Conservation (phyloP, 352 stramenopile species). For the Ophiocytium majus region DNA sequence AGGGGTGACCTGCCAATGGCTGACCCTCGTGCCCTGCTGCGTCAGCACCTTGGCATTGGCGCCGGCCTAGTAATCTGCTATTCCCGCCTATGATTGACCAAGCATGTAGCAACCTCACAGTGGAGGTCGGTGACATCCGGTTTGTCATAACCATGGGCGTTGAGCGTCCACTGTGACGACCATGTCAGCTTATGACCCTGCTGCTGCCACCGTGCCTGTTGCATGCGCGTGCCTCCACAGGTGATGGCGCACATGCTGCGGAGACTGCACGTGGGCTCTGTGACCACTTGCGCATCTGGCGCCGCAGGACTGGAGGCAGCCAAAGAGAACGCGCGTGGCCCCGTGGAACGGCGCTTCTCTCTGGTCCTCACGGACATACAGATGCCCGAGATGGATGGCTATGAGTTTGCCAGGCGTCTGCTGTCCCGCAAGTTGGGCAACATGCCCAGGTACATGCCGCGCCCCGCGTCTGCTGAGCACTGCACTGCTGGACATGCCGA, state of each 20-base stretch:
- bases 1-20: too few species aligned
- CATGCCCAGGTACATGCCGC: not conserved
- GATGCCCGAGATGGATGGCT: conserved; percentile 17
- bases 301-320: not conserved
- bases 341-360: not conserved
- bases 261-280: not conserved
- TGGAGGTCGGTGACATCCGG: too few species aligned
- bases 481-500: too few species aligned
- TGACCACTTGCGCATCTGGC: not conserved
- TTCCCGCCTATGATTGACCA: too few species aligned
- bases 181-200: not conserved
- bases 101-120: too few species aligned
- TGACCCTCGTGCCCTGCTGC: too few species aligned
- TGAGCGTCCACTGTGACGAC: too few species aligned
- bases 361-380: conserved; percentile 21
- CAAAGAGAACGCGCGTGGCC: not conserved
- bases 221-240: not conserved
- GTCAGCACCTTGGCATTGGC: too few species aligned
- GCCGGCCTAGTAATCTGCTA: too few species aligned
- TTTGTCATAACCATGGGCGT: too few species aligned
- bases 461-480: too few species aligned
- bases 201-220: not conserved
- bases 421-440: not conserved
- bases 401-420: conserved; percentile 8
- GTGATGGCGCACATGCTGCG: conserved; percentile 7